Percentiles rank a stretch among this genome's conserved stretches.
These are phyloP conservation scores for Microcos paniculata DNA, from an alignment of 345 rosid genomes.

Conservation along the genomic window DNA sequence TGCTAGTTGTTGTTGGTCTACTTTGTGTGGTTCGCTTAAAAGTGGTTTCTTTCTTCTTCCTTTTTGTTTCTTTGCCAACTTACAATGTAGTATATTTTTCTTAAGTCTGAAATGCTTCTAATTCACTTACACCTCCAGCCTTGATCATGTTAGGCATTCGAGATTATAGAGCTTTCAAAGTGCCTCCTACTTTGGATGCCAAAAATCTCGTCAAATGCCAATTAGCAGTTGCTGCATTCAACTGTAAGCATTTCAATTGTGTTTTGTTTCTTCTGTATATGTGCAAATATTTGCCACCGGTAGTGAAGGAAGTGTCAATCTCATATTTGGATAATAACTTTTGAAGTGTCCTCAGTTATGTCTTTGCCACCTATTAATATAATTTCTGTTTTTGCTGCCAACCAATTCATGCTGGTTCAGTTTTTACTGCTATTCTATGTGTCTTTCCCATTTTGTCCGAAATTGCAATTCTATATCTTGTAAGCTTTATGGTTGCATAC, in stretches of 20 bases:
- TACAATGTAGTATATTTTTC: too few relatives aligned
- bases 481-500: not conserved
- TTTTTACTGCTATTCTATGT: not conserved
- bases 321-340: not conserved
- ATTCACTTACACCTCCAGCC: too few relatives aligned
- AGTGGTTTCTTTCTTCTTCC: not conserved
- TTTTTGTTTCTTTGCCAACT: not conserved
- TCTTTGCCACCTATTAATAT: not conserved
- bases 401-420: not conserved
- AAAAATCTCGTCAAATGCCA: conserved; percentile 72
- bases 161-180: conserved; percentile 61
- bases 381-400: not conserved
- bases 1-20: not conserved
- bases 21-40: not conserved
- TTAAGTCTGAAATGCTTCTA: too few relatives aligned
- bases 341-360: not conserved
- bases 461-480: not conserved
- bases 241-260: conserved; percentile 38
- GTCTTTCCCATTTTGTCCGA: not conserved
- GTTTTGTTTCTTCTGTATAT: not conserved
- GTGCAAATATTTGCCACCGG: not conserved
- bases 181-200: conserved; percentile 51
- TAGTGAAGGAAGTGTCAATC: not conserved
- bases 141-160: conserved; percentile 39
- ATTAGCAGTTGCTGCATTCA: too few relatives aligned